Evolutionary conservation across 2,329 filamentous ascomycete genomes (phyloP), one percentile per base, ranked within the genome.

Genomic region (Ceratocystis alfenasii): DNA sequence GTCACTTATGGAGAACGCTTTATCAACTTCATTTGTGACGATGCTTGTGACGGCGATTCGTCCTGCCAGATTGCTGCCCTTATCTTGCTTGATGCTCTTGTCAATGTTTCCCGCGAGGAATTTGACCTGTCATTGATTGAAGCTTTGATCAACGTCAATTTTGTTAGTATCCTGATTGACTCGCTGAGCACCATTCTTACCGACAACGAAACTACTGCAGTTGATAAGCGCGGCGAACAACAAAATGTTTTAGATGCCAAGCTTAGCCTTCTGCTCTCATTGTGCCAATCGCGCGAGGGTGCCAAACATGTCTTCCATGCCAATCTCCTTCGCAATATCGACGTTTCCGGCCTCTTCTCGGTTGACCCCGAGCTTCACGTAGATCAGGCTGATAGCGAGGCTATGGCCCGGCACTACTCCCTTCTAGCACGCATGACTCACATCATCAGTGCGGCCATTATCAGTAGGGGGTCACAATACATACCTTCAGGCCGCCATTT

Each of bases 331-430:
- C 83, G 87, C 57, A 83, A 89, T 0, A 78, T 97, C 33, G 87
- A 88, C 69, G 83, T 87, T 66, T 95, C 91, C 0, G 84, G 86
- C n/a, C 81, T 97, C 25, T 99, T 97, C 74, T 80, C 86, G 7
- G 88, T 89, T 12, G 94, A 99, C 74, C 94, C 94, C 0, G 94
- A 99, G 74, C 85, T 99, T 65, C 91, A 95, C 68, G 85, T 66
- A 55, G 84, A 89, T 70, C 82, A 87, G 65, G 81, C 86, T 65
- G 87, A 90, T 70, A 78, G 83, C 2, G 80, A 82, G 67, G 87
- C 90, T 2, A 80, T 96, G 22, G 83, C 86, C 69, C 87, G 87
- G 72, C 95, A 95, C 76, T 97, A 95, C 75, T 82, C 86, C 61
- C 81, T 99, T 5, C 84, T 99, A 17, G 84, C 90, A 46, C 85